Evolutionary conservation across 352 stramenopile genomes (phyloP), one percentile per base, ranked within the genome.

Genomic region (Globisporangium megalacanthum): DNA sequence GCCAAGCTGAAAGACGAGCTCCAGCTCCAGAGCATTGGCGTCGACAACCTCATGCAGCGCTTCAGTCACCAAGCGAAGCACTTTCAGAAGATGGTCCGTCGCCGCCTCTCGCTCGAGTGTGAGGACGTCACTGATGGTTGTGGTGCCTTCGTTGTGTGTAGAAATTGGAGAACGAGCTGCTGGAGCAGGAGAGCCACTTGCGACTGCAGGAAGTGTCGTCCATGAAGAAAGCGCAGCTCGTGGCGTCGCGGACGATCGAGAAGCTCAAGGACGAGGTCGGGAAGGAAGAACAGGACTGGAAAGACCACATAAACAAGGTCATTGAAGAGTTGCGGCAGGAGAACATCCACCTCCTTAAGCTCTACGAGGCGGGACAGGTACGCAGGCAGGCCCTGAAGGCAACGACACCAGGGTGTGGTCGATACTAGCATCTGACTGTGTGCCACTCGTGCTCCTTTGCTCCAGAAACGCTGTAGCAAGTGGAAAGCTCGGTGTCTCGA

Each of bases 1-100:
- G 79, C 81, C 31, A 91, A 91, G 63, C 69, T 91, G 35, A 91
- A 91, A 48, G 81, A 89, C 57, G 81, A 91, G 53, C 62, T 91
- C 1, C 76, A 86, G 55, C 65, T 91, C 19, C 81, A 89, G 48
- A 89, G 81, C 60, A 88, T 89, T 22, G 81, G 81, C 5, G 79
- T 91, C 9, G 81, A 91, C 60, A 91, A 88, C 52, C 69, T 91
- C 61, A 89, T 91, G 77, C 73, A 86, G 49, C 75, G 77, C 33
- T 89, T 89, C 61, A 85, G 68, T 9, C 62, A 85, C 33, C 81
- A 89, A 54, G 73, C 75, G 31, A 79, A 77, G 20, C 72, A 87
- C 60, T 88, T 80, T 46, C 77, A 84, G 51, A 77, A 75, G 56
- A 88, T 91, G 80, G 80, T 87, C 31, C 29, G 52, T 49, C n/a